Percentiles rank a stretch among this genome's conserved stretches.
Conservation (phyloP, 495 filamentous ascomycete species). For the Tuber microsphaerosporum region DNA sequence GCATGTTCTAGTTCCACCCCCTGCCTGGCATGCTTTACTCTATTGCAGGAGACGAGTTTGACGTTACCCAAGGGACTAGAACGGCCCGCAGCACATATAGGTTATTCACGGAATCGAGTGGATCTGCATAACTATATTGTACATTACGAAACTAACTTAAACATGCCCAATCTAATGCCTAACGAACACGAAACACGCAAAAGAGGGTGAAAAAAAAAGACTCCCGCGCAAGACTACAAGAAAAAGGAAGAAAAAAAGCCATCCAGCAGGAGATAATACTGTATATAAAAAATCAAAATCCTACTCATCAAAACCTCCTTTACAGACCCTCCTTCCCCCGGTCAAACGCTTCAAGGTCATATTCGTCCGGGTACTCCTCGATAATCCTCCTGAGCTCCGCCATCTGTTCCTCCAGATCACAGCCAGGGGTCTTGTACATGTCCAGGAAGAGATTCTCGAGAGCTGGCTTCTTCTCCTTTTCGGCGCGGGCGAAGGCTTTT, state of each 20-base stretch:
- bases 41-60: background rate
- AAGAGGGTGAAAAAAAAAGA: background rate
- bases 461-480: slow-evolving; percentile 80
- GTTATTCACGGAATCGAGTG: background rate
- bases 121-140: background rate
- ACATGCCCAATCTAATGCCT: background rate
- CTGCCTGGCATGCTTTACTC: background rate
- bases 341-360: slow-evolving; percentile 73
- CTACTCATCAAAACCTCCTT: background rate
- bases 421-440: slow-evolving; percentile 79
- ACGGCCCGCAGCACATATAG: background rate
- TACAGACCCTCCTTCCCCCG: slow-evolving; percentile 62
- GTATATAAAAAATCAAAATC: background rate
- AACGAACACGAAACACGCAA: background rate
- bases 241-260: background rate
- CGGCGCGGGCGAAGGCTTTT: slow-evolving; percentile 76
- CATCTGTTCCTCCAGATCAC: slow-evolving; percentile 74
- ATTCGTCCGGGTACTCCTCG: slow-evolving; percentile 85
- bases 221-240: background rate
- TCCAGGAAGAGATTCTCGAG: slow-evolving; percentile 74
- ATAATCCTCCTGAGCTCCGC: slow-evolving; percentile 65
- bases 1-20: background rate
- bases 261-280: background rate
- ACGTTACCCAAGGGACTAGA: background rate
- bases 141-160: background rate